Base-by-base conservation (phyloP, 108 stramenopile genomes). In the Cyclotella baltica region DNA sequence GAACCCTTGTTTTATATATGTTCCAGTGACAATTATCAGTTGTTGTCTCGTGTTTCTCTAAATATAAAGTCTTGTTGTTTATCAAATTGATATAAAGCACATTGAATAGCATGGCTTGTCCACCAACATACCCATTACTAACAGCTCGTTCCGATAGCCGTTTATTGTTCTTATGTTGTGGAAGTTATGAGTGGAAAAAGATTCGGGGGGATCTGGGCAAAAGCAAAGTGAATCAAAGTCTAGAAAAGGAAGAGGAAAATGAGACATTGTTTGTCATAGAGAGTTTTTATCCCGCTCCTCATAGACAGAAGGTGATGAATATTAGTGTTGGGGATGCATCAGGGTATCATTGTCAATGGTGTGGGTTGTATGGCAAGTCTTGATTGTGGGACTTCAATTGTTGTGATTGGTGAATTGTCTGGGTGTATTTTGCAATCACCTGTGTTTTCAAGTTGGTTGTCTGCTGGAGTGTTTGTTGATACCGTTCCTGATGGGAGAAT, bases 361-460 rank as follows among this genome's bases (percentile, higher is more conserved):
- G 59, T 82, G 18, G 50, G 84, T 10, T 92, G 92, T 80, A 90
- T 87, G 19, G 69, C 88, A 16, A 80, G 78, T 22, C 67, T 80
- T 25, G 1, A 77, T 31, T 38, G 73, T 56, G 70, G 87, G n/a
- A 67, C 90, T 29, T 90, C 90, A 0, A 72, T 90, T 4, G 91
- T 92, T 19, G 85, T 92, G 1, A 72, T 95, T 2, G 91, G 90
- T 63, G 77, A 78, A 62, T 22, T 56, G 30, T 70, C 89, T 27
- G 89, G 93, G 22, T 91, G 90, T 73, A 81, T 93, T 27, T 73
- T 93, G 20, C 90, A 92, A 67, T 92, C 86, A 19, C 74, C 83
- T 37, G 81, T 87, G 11, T 91, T 89, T 68, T 56, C 51, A 25
- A 71, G 47, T 15, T 93, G 89, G 90, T 19, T 53, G 1, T 67